Base-by-base conservation (phyloP, 768 basidiomycete species). In the Trametes sanguinea region DNA sequence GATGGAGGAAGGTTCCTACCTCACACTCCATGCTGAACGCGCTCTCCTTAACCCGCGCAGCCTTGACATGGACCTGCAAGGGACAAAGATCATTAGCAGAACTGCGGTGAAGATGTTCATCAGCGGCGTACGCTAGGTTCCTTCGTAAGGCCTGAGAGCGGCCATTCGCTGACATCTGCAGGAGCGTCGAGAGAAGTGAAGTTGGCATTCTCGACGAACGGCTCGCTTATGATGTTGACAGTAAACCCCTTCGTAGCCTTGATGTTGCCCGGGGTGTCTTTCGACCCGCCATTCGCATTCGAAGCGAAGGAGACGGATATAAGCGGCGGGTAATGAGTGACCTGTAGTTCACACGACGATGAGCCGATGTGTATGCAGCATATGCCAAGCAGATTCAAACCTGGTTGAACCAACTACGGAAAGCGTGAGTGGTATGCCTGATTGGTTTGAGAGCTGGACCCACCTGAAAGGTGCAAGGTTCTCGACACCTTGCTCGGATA, bases 151-250 rank as follows among this genome's bases (percentile, higher is more conserved):
- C 80, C 80, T 22, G 73, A 76, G 42, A 78, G 59, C 13, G 68
- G 58, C 80, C 80, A 81, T 60, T 81, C 80, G 61, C 73, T 67
- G n/a, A 78, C 71, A 1, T 65, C 65, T 1, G 67, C 57, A 3
- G 80, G 80, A 3, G 77, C 67, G 32, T 81, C 76, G 14, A 80
- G 65, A 10, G 76, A 57, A 0, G 75, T 69, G 17, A 67, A 67
- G 62, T 80, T 78, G 0, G 80, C 80, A 6, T 73, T 68, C 55
- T 81, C 73, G 2, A 76, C 39, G 46, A 74, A 81, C 2, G 79
- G 75, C 64, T 85, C 84, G 43, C 81, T 83, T 67, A 87, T 85
- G 68, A 84, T 83, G 65, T 81, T 83, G 30, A 84, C 79, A 5
- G 79, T 80, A 69, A 85, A 87, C 32, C 78, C 75, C 48, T 80